Evolutionary conservation across 1,284 basidiomycete genomes (phyloP), one percentile per base, ranked within the genome.

Genomic region (Marasmius tenuissimus): DNA sequence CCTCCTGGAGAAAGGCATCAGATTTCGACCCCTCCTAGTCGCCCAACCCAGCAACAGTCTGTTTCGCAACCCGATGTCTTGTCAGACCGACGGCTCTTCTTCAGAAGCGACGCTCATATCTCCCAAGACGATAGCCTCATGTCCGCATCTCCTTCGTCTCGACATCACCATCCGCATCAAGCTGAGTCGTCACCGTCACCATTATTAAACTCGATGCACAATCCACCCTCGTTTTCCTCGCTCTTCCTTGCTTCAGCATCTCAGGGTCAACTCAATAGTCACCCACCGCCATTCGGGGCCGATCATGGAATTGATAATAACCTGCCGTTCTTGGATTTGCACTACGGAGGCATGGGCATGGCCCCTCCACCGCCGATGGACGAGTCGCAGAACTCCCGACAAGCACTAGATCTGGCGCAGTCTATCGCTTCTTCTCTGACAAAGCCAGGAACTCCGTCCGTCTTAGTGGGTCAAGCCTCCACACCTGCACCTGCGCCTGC

Each of bases 251-350:
- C 63, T 6, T 39, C 60, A 50, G 57, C 20, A 18, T 48, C 58
- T 38, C 34, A 62, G 40, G 14, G 37, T 16, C n/a, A 53, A 67
- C 72, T 27, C 66, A 70, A 18, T 67, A 75, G 3, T 69, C 40
- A 48, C 37, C 39, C 51, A 11, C 37, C n/a, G 7, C 37, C 37
- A 14, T 7, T 22, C n/a, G 27, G n/a, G 16, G 65, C 64, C 27
- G 64, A 62, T 52, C 58, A 65, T 39, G 66, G 61, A 42, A 79
- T 83, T 52, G 68, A 78, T 53, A 83, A 83, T 58, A 81, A 87
- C 62, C 71, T 91, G 4, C 84, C 89, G 1, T 92, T 89, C 72
- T 78, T 92, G 60, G 89, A 92, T 71, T 70, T 92, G 70, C 89
- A 92, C 69, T 91, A 91, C 70, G 67, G 61, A 51, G 66, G 59